Conservation (phyloP, 768 basidiomycete genomes). For the Leccinum barrowsii region DNA sequence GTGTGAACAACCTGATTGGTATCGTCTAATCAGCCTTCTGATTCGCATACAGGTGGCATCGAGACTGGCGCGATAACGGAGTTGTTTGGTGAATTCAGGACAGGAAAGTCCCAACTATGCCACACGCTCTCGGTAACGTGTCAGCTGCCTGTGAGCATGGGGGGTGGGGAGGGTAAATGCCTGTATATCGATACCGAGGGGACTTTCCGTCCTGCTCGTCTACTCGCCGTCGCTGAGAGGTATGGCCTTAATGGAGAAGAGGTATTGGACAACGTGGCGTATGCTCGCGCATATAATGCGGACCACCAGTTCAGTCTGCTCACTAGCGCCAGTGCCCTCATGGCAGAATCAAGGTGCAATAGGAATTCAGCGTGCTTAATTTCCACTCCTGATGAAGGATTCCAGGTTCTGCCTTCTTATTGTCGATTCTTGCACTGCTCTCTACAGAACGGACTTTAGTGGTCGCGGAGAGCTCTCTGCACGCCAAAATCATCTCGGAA, state of each 20-base stretch:
- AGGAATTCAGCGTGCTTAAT: constrained; percentile 19
- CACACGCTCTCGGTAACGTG: constrained; percentile 98
- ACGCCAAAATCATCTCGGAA: constrained; percentile 92
- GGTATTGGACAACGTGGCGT: constrained; percentile 96
- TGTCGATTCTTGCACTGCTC: constrained; percentile 93
- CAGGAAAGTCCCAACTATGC: constrained; percentile 97
- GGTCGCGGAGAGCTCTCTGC: constrained; percentile 95
- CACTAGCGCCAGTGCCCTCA: constrained; percentile 92
- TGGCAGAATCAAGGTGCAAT: constrained; percentile 92
- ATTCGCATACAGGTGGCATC: constrained; percentile 67
- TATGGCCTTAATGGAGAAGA: constrained; percentile 98
- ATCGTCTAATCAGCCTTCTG: constrained; percentile 6
- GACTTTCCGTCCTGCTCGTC: constrained; percentile 94
- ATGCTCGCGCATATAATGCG: constrained; percentile 97
- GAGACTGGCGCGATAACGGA: constrained; percentile 99
- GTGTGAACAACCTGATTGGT: constrained; percentile 8
- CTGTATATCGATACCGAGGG: constrained; percentile 99
- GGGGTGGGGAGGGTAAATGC: constrained; percentile 98
- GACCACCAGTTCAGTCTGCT: constrained; percentile 93
- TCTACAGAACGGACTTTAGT: constrained; percentile 94
- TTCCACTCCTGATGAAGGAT: constrained; percentile 6
- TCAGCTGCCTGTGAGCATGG: constrained; percentile 95
- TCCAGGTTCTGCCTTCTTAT: constrained; percentile 91
- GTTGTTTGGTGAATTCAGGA: constrained; percentile 96
- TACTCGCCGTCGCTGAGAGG: constrained; percentile 92